A percentile compares a stretch with the other conserved stretches of the same genome.
Conservation (phyloP, 352 stramenopile species). For the Phytopythium cucurbitacearum region DNA sequence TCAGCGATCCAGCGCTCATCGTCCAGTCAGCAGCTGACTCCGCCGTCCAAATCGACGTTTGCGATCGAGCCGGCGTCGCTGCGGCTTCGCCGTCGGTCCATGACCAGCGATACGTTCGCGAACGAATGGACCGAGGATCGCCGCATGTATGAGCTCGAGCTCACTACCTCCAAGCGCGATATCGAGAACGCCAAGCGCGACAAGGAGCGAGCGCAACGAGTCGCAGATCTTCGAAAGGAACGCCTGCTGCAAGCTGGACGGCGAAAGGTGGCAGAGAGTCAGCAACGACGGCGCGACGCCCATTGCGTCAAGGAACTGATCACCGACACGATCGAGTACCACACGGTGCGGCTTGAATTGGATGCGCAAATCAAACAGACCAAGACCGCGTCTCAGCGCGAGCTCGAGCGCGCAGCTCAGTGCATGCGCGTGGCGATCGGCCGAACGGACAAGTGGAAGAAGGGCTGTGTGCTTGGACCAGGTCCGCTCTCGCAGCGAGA, state of each 20-base stretch:
- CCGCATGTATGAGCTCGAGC: slow-evolving; percentile 29
- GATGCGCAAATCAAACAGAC: slow-evolving; percentile 39
- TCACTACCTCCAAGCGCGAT: slow-evolving; percentile 38
- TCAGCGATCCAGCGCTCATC: too few relatives aligned
- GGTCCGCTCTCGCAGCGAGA: slow-evolving; percentile 45
- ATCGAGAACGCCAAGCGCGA: slow-evolving; percentile 28
- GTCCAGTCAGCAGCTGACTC: not conserved
- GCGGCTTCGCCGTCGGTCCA: slow-evolving; percentile 8
- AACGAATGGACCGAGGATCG: slow-evolving; percentile 45
- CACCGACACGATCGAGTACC: slow-evolving; percentile 53
- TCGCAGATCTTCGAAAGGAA: slow-evolving; percentile 33
- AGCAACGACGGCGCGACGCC: slow-evolving; percentile 35
- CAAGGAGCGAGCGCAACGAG: slow-evolving; percentile 28
- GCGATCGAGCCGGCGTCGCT: slow-evolving; percentile 30
- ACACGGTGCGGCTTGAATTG: slow-evolving; percentile 29
- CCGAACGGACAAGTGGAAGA: slow-evolving; percentile 22
- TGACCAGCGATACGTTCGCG: slow-evolving; percentile 2
- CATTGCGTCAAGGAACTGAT: slow-evolving; percentile 42
- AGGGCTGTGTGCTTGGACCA: slow-evolving; percentile 29
- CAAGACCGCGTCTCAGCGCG: slow-evolving; percentile 29
- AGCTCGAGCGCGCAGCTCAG: slow-evolving; percentile 38
- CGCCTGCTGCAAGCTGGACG: slow-evolving; percentile 26
- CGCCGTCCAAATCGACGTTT: slow-evolving; percentile 8
- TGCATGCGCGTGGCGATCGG: slow-evolving; percentile 26
- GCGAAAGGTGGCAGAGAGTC: slow-evolving; percentile 8